Evolutionary conservation across 306 rosid genomes (phyloP), one percentile per base, ranked within the genome.

Genomic region (Fragaria ananassa): DNA sequence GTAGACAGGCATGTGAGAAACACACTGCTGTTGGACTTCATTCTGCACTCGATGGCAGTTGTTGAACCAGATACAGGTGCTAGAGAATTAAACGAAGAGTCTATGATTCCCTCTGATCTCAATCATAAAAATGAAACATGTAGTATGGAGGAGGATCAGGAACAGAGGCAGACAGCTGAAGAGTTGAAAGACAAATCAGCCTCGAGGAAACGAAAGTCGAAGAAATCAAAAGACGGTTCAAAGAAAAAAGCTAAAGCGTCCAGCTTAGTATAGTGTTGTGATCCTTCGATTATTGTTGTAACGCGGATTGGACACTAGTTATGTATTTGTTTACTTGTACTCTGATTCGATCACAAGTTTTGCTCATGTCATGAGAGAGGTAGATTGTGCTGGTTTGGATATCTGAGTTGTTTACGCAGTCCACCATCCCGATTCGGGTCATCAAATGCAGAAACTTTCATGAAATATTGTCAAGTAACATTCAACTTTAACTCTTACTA

Each of bases 1-100:
- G 76, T 89, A 76, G 98, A 95, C 85, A 88, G 97, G 88, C 92
- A 84, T 50, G 96, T 90, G n/a, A 90, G 97, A 81, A 83, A 89
- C 88, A 84, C 92, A 21, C 92, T 83, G 80, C 79, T 95, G 83
- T 80, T 90, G 75, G 93, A 90, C 72, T 92, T 86, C 86, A 80
- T 87, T 73, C 88, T 92, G 44, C 75, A 93, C 70, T 89, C 88
- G 76, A 95, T 95, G 98, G 89, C 97, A 31, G 98, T 95, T 71
- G 71, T 95, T 60, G 93, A 95, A 76, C 98, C 97, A 2, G 92
- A 88, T 68, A 81, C 72, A 19, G 89, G 83, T 50, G 80, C 58
- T 8, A 65, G 57, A 69, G 86, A 84, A 67, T 39, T 51, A 60
- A 78, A 68, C 57, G 78, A 56, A 0, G 64, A 74, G 70, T 66